Evolutionary conservation across 306 rosid species (phyloP).

Genomic region (Cucurbita argyrosperma): DNA sequence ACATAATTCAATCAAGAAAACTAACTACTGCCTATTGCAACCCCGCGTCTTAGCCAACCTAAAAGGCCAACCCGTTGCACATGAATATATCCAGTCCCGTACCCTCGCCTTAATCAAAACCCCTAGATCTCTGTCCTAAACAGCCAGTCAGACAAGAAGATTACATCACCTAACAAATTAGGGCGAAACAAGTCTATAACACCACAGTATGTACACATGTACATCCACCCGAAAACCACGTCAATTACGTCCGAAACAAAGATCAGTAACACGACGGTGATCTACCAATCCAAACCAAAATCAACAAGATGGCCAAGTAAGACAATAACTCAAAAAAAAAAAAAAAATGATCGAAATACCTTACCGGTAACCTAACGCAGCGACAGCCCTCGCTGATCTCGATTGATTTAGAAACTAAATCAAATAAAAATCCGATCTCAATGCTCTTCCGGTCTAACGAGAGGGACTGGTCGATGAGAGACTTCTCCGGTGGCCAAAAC

Average conservation of each 20-base stretch:
- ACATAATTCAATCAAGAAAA: background rate
- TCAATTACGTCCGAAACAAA: background rate
- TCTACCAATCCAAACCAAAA: background rate
- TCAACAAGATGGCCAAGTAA: background rate
- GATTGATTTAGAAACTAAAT: slow-evolving; percentile 5
- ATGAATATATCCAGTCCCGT: background rate
- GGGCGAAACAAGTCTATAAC: background rate
- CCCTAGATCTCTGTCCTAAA: slow-evolving; percentile 2
- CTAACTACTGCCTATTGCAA: background rate
- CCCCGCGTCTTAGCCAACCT: background rate
- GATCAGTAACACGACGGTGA: background rate
- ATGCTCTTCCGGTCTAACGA: background rate
- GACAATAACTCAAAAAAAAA: background rate
- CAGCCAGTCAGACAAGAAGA: background rate
- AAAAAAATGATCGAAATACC: slow-evolving; percentile 1
- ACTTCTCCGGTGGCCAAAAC: slow-evolving; percentile 16
- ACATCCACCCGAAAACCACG: background rate
- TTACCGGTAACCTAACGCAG: slow-evolving; percentile 34
- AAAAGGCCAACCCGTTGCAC: background rate
- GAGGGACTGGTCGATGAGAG: slow-evolving; percentile 9
- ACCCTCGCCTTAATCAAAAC: background rate
- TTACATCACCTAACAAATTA: background rate
- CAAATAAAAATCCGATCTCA: slow-evolving; percentile 1
- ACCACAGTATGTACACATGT: background rate
- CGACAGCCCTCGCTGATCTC: slow-evolving; percentile 18